phyloP scores from a whole-genome alignment of 306 rosid species.

The Rosa chinensis region DNA sequence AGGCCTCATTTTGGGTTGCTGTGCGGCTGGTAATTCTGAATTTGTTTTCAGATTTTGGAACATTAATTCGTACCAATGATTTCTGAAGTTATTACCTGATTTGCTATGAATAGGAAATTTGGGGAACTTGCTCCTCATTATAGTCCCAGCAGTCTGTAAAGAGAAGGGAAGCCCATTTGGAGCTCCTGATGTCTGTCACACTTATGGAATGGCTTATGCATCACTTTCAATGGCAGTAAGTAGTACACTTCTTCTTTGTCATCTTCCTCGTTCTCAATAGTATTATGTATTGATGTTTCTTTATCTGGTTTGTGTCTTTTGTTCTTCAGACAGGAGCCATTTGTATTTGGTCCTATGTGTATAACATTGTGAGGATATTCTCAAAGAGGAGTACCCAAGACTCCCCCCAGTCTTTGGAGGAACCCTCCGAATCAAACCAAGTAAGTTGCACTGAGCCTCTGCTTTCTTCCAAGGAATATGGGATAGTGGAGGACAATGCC shows the following conservation, averaged over 20 bases:
- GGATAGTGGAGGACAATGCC: conserved; percentile 27
- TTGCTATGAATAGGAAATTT: conserved; percentile 43
- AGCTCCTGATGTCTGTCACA: conserved; percentile 38
- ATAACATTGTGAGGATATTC: conserved; percentile 71
- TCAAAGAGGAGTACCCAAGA: conserved; percentile 34
- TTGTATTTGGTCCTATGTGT: conserved; percentile 75
- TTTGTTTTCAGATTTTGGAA: background rate
- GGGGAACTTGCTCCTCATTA: conserved; percentile 53
- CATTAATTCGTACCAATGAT: background rate
- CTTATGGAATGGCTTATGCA: conserved; percentile 54
- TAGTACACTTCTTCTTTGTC: background rate
- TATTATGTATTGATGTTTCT: background rate
- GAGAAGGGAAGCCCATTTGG: conserved; percentile 67
- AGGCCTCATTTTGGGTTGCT: conserved; percentile 60
- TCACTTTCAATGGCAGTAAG: conserved; percentile 62
- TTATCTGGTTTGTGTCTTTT: background rate
- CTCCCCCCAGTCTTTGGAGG: conserved; percentile 25
- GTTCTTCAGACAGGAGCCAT: conserved; percentile 67
- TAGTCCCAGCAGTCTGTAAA: conserved; percentile 58
- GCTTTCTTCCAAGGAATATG: conserved; percentile 27
- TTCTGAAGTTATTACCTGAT: background rate
- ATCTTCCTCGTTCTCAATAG: background rate
- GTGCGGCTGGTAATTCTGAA: conserved; percentile 44
- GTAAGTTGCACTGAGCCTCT: conserved; percentile 36
- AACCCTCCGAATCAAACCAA: conserved; percentile 24